phyloP scores from a whole-genome alignment of 2,329 filamentous ascomycete species.

The Boeremia lycopersici region DNA sequence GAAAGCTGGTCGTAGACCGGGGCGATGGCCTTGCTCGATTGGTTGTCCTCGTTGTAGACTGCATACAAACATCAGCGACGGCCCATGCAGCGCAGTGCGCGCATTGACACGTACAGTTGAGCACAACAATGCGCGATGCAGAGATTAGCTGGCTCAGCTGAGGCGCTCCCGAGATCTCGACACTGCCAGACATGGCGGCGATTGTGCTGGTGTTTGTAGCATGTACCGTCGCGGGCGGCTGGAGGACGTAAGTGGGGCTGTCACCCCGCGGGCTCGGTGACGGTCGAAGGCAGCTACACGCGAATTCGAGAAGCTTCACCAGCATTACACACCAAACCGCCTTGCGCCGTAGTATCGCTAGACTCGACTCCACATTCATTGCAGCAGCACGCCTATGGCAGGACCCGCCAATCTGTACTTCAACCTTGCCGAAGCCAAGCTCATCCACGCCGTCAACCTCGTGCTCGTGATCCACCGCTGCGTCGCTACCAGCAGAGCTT shows the following conservation, averaged over 20 bases:
- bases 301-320: slow-evolving; percentile 16
- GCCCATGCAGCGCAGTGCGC: slow-evolving; percentile 21
- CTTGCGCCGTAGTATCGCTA: neutral
- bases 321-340: neutral
- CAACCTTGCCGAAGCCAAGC: slow-evolving; percentile 38
- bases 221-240: slow-evolving; percentile 10
- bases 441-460: slow-evolving; percentile 42
- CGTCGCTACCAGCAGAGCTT: slow-evolving; percentile 32
- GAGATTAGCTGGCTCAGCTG: slow-evolving; percentile 65
- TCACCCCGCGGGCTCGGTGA: slow-evolving; percentile 12
- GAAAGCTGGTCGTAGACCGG: slow-evolving; percentile 83
- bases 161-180: slow-evolving; percentile 51
- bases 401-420: slow-evolving; percentile 38
- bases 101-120: slow-evolving; percentile 73
- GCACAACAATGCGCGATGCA: slow-evolving; percentile 78
- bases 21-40: slow-evolving; percentile 81
- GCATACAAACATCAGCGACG: slow-evolving; percentile 29
- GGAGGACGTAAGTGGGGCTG: slow-evolving; percentile 21
- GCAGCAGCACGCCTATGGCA: slow-evolving; percentile 34
- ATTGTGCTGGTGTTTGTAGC: slow-evolving; percentile 12
- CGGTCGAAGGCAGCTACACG: slow-evolving; percentile 3
- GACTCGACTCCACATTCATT: neutral
- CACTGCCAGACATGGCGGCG: slow-evolving; percentile 52
- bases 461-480: slow-evolving; percentile 36
- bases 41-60: slow-evolving; percentile 92